Evolutionary conservation across 192 early-diverging fungal genomes (phyloP), one percentile per base, ranked within the genome.

Genomic region (Mortierella claussenii): DNA sequence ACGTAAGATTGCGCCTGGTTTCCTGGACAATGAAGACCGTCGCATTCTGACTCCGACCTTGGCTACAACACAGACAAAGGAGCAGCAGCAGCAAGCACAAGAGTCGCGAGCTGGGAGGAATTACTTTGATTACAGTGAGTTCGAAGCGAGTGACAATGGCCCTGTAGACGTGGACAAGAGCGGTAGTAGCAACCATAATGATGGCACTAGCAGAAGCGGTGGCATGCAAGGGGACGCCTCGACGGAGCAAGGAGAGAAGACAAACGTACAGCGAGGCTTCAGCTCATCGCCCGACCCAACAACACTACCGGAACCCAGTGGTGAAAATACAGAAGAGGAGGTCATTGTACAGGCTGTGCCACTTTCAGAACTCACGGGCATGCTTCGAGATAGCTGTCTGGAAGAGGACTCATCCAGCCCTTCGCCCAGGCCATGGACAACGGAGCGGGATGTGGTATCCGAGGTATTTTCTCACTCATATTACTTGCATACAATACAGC

Each of bases 1-100:
- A 33, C 59, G 87, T 21, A 88, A 87, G 78, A 86, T 89, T 61
- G 88, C 89, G 1, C 89, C 89, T 32, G 89, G 89, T 18, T 86
- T 89, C 64, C 42, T 88, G 54, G 87, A 88, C 63, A 76, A 67
- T 48, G 86, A 85, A n/a, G 85, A 86, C 60, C 69, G 80, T 10
- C 68, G 85, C 13, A 86, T 90, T 44, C 60, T 90, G 40, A 85
- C 82, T 23, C 87, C 87, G 3, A 73, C 70, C 2, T 57, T 78
- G 20, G 61, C 62, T 7, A 73, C 73, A 60, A 52, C 79, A 15
- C 63, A 62, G 26, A 44, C 56, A 0, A 69, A 45, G 28, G 47
- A 50, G 1, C n/a, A 28, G 32, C 17, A 20, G 18, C 3, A 17
- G 8, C 15, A 51, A 9, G 2, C 20, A 8, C 13, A 15, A 28